These are phyloP conservation scores for Coniferiporia weirii DNA, from an alignment of 1,284 basidiomycete genomes.

Conservation along the genomic window DNA sequence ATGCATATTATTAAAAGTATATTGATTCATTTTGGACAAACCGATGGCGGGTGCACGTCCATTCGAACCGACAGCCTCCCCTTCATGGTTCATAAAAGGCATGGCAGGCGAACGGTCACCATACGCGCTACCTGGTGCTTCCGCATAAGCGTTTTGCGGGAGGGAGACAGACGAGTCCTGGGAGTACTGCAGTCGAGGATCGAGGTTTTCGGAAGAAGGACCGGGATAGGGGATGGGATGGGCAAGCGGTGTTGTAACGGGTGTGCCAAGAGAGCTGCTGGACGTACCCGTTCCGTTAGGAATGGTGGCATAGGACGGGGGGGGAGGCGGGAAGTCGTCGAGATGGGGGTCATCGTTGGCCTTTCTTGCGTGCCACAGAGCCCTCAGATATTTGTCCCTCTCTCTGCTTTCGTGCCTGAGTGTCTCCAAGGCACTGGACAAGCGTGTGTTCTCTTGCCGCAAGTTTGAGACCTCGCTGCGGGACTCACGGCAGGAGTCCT, in stretches of 20 bases:
- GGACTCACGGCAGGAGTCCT: slow-evolving; percentile 70
- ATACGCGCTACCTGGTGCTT: slow-evolving; percentile 30
- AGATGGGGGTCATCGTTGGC: slow-evolving; percentile 47
- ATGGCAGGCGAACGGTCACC: slow-evolving; percentile 43
- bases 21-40: slow-evolving; percentile 48
- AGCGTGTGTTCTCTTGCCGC: slow-evolving; percentile 56
- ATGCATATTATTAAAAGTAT: slow-evolving; percentile 38
- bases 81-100: slow-evolving; percentile 38
- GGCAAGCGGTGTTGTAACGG: slow-evolving; percentile 13
- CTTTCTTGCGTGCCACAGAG: slow-evolving; percentile 58
- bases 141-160: slow-evolving; percentile 21
- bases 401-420: slow-evolving; percentile 52
- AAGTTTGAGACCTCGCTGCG: slow-evolving; percentile 53
- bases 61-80: slow-evolving; percentile 35
- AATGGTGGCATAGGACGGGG: slow-evolving; percentile 34
- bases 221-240: slow-evolving; percentile 9
- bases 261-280: slow-evolving; percentile 15
- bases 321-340: slow-evolving; percentile 50
- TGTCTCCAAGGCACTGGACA: slow-evolving; percentile 29
- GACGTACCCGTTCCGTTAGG: background rate
- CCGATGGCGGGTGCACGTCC: slow-evolving; percentile 34
- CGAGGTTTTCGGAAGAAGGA: slow-evolving; percentile 6
- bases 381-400: slow-evolving; percentile 65
- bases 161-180: slow-evolving; percentile 13
- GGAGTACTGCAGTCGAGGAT: slow-evolving; percentile 16